Evolutionary conservation across 768 basidiomycete genomes (phyloP).

Genomic region (Termitomyces sp.): DNA sequence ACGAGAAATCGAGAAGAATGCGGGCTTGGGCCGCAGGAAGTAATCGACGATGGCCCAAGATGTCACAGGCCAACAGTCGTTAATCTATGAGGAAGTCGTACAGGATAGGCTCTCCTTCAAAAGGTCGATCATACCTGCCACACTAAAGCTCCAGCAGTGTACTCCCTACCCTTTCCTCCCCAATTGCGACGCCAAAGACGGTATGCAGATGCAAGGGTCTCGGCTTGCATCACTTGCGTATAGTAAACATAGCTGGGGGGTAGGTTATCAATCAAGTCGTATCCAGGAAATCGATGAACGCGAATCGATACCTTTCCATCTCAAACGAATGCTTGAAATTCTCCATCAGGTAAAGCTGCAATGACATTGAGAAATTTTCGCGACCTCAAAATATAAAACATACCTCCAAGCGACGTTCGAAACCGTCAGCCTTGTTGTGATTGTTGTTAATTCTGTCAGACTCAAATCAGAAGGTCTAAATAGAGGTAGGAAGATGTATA

Average conservation of each 20-base stretch:
- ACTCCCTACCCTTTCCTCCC: slow-evolving; percentile 81
- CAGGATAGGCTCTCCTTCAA: neutral
- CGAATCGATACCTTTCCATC: slow-evolving; percentile 62
- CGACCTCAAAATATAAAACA: slow-evolving; percentile 4
- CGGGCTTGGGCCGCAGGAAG: slow-evolving; percentile 90
- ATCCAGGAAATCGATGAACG: neutral
- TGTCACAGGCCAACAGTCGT: slow-evolving; percentile 92
- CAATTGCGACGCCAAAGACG: slow-evolving; percentile 91
- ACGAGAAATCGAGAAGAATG: slow-evolving; percentile 82
- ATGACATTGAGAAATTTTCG: neutral
- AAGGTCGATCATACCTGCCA: slow-evolving; percentile 70
- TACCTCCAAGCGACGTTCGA: slow-evolving; percentile 79
- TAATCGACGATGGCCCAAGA: slow-evolving; percentile 95
- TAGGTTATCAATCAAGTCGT: slow-evolving; percentile 8
- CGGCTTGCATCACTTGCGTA: slow-evolving; percentile 96
- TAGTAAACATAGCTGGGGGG: slow-evolving; percentile 78
- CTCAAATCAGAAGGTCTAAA: neutral
- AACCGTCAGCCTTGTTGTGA: slow-evolving; percentile 92
- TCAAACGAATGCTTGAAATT: slow-evolving; percentile 91
- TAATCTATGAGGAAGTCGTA: slow-evolving; percentile 45
- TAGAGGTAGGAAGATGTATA: slow-evolving; percentile 21
- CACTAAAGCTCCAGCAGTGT: slow-evolving; percentile 88
- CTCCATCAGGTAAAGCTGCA: slow-evolving; percentile 84
- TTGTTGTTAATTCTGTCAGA: slow-evolving; percentile 55
- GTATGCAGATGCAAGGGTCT: slow-evolving; percentile 84